phyloP scores from a whole-genome alignment of 192 early-diverging fungal genomes.

The Coemansia sp. region DNA sequence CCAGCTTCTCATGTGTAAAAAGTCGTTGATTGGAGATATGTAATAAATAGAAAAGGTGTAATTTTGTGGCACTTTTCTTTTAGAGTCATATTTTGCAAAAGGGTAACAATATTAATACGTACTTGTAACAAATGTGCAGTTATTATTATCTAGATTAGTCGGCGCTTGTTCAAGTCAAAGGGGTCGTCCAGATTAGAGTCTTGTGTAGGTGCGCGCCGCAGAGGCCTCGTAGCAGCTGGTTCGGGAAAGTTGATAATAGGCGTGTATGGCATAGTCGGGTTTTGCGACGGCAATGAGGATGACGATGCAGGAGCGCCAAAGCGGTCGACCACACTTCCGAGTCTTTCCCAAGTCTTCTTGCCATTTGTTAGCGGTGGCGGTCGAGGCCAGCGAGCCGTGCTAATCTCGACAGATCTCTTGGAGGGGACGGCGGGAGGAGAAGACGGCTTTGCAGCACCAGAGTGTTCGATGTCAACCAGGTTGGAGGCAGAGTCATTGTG shows the following conservation, averaged over 20 bases:
- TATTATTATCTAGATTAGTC: neutral
- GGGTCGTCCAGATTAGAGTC: neutral
- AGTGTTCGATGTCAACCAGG: neutral
- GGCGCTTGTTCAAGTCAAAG: neutral
- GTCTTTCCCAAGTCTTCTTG: constrained; percentile 2
- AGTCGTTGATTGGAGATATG: too few species aligned
- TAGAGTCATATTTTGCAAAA: too few species aligned
- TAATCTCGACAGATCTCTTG: constrained; percentile 1
- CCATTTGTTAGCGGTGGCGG: neutral
- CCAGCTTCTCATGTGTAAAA: too few species aligned
- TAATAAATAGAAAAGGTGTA: too few species aligned
- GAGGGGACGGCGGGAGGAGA: neutral
- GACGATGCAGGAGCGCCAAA: neutral
- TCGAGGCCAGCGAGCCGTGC: neutral
- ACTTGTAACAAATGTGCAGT: too few species aligned
- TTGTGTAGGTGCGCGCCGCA: constrained; percentile 1
- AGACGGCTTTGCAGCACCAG: neutral
- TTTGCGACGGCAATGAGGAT: neutral
- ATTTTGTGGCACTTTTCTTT: too few species aligned
- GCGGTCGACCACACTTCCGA: neutral
- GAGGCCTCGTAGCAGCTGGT: neutral
- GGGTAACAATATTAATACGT: too few species aligned
- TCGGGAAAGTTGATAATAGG: neutral
- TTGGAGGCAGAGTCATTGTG: neutral
- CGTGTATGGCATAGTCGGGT: neutral